phyloP scores from a whole-genome alignment of 345 rosid genomes.

The Ceriops zippeliana region DNA sequence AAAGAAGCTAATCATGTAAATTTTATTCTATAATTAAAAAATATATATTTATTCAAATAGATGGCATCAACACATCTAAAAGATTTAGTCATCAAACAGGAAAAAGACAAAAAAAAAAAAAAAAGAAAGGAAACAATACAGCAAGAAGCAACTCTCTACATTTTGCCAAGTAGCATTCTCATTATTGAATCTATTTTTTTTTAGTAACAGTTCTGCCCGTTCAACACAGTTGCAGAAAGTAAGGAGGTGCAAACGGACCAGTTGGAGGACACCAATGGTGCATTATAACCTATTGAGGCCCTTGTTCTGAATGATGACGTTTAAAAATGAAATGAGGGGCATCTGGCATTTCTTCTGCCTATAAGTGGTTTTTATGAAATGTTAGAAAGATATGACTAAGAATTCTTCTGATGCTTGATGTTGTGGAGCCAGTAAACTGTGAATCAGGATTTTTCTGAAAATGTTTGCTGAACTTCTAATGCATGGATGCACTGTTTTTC shows the following conservation, averaged over 20 bases:
- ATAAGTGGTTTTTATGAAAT: neutral
- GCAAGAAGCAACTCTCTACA: neutral
- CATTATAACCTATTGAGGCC: neutral
- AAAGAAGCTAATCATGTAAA: no score
- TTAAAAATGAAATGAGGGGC: neutral
- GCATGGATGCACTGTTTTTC: neutral
- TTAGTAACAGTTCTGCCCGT: neutral
- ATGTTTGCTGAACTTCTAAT: constrained; percentile 12
- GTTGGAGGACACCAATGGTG: neutral
- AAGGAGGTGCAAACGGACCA: neutral
- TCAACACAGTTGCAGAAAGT: neutral
- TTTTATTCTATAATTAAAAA: no score
- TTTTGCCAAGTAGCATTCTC: neutral
- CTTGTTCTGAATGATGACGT: neutral
- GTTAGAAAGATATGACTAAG: neutral
- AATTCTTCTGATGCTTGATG: neutral
- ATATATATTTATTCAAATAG: no score
- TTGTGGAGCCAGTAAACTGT: neutral
- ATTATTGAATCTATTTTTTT: neutral
- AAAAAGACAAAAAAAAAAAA: no score
- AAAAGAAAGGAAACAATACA: neutral
- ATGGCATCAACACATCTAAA: no score
- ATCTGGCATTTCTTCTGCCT: neutral
- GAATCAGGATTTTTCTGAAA: constrained; percentile 1
- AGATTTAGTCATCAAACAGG: no score